Evolutionary conservation across 176 grass and related monocot species (phyloP).

Genomic region (Pontederia paniculata): DNA sequence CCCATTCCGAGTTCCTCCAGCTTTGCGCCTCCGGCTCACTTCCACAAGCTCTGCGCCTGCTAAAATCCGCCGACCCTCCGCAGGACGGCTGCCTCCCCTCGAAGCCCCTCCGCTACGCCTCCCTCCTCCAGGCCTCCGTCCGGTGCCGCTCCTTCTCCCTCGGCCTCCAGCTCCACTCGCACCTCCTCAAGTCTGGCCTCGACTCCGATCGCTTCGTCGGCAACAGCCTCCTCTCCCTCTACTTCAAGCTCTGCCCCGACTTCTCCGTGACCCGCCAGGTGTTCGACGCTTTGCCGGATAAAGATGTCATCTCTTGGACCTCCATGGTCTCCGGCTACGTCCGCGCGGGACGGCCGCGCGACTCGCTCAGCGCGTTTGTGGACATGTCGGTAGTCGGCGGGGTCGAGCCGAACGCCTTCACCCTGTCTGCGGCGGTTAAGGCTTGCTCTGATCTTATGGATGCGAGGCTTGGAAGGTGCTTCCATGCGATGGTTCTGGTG

Average conservation of each 20-base stretch:
- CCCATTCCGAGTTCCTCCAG: not conserved
- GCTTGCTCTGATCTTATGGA: slow-evolving; percentile 52
- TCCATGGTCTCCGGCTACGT: slow-evolving; percentile 64
- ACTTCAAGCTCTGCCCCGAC: slow-evolving; percentile 47
- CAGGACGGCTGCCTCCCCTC: not conserved
- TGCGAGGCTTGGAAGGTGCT: slow-evolving; percentile 35
- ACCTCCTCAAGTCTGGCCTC: slow-evolving; percentile 17
- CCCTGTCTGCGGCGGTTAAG: slow-evolving; percentile 64
- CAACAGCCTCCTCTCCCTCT: slow-evolving; percentile 42
- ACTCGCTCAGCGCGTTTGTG: slow-evolving; percentile 41
- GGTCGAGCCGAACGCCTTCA: slow-evolving; percentile 55
- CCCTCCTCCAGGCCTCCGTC: slow-evolving; percentile 12
- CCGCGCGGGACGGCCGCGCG: slow-evolving; percentile 28
- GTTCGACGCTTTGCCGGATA: slow-evolving; percentile 59
- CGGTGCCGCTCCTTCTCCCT: not conserved
- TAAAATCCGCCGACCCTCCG: not conserved
- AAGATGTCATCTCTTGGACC: slow-evolving; percentile 72
- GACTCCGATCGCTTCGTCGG: slow-evolving; percentile 21
- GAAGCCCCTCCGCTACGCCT: slow-evolving; percentile 11
- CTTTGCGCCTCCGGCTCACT: not conserved
- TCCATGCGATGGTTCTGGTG: slow-evolving; percentile 46
- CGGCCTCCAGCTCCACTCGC: slow-evolving; percentile 15
- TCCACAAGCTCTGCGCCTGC: not conserved
- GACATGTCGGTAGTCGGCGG: slow-evolving; percentile 35
- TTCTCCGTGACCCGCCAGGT: slow-evolving; percentile 34